Conservation (phyloP, 176 grass and related monocot genomes). For the Leersia perrieri region DNA sequence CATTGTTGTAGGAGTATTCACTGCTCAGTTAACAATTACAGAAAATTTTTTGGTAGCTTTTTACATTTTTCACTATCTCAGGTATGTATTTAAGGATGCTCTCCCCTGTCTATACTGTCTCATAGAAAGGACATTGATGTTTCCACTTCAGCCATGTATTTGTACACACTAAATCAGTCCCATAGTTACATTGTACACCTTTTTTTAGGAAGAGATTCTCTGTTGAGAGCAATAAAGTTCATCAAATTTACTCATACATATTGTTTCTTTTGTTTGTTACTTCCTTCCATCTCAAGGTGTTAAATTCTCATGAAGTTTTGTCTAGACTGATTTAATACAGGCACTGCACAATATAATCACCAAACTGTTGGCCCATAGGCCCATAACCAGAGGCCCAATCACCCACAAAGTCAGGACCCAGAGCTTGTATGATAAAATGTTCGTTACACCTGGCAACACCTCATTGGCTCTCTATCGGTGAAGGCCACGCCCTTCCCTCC, state of each 20-base stretch:
- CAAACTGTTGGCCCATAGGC: no score
- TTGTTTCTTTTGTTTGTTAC: not conserved
- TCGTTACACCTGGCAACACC: constrained; percentile 19
- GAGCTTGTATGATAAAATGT: not conserved
- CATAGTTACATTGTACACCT: not conserved
- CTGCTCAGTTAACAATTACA: constrained; percentile 21
- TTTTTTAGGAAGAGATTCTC: not conserved
- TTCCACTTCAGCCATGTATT: constrained; percentile 18
- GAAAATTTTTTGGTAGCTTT: constrained; percentile 18
- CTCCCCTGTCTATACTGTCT: constrained; percentile 14
- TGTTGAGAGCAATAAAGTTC: not conserved
- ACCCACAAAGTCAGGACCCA: not conserved
- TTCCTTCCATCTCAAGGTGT: not conserved
- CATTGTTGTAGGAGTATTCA: constrained; percentile 29
- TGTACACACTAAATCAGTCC: constrained; percentile 9
- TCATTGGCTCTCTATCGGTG: not conserved
- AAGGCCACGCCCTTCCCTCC: constrained; percentile 24
- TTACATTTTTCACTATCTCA: constrained; percentile 21
- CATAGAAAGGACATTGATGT: not conserved
- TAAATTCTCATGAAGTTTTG: not conserved
- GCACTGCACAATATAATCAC: no score
- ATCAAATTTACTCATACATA: not conserved
- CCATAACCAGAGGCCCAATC: no score
- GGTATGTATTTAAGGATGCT: constrained; percentile 41
- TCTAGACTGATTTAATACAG: no score